Percentiles rank a stretch among this genome's conserved stretches.
These are phyloP conservation scores for Hypoxylon subgilvum DNA, from an alignment of 495 filamentous ascomycete genomes.

Conservation along the genomic window DNA sequence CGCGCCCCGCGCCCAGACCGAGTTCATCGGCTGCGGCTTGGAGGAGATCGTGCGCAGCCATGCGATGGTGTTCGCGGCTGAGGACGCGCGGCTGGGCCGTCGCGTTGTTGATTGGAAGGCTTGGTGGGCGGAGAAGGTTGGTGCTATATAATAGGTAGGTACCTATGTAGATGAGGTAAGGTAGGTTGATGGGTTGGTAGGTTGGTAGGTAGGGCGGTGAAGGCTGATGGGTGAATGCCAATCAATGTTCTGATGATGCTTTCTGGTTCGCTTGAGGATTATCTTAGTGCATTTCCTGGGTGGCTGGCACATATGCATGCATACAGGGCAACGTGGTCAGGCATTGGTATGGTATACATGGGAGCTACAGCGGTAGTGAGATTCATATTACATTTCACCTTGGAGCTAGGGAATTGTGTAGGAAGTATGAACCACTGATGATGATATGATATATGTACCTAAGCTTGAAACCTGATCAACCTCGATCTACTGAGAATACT, in stretches of 20 bases:
- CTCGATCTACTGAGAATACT: too few species aligned
- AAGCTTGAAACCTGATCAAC: too few species aligned
- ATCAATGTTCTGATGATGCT: background rate
- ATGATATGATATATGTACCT: too few species aligned
- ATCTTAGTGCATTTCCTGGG: too few species aligned
- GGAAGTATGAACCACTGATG: too few species aligned
- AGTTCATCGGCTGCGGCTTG: constrained; percentile 77
- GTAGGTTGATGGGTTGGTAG: too few species aligned
- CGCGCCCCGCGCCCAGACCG: constrained; percentile 74
- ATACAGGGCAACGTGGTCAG: background rate
- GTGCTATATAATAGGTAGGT: background rate
- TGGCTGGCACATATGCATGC: background rate
- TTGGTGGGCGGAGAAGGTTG: constrained; percentile 75
- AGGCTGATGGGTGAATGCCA: background rate
- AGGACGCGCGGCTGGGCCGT: constrained; percentile 75
- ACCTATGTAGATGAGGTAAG: too few species aligned
- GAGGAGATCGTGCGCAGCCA: constrained; percentile 89
- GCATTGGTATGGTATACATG: background rate
- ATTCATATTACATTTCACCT: too few species aligned
- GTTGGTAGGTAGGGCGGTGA: too few species aligned
- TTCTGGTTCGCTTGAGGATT: background rate
- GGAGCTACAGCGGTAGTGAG: too few species aligned
- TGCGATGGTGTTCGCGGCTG: constrained; percentile 92
- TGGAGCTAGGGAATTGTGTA: too few species aligned
- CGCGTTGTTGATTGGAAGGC: constrained; percentile 75